These are phyloP conservation scores for Cucumis hystrix DNA, from an alignment of 306 rosid species.

Conservation along the genomic window DNA sequence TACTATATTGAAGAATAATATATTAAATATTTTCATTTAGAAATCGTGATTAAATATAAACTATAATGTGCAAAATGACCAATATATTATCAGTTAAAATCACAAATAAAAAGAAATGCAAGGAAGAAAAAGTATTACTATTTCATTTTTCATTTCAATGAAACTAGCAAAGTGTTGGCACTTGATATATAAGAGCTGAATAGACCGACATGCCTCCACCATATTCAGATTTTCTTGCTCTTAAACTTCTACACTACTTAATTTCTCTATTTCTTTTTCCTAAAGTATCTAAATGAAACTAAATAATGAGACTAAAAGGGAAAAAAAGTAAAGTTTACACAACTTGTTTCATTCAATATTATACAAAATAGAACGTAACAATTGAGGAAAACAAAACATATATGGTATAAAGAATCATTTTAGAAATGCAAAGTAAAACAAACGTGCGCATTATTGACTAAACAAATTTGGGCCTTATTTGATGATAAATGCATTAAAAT, in stretches of 20 bases:
- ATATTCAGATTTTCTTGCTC: not conserved
- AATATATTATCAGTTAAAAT: not conserved
- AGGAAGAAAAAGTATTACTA: not conserved
- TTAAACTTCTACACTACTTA: not conserved
- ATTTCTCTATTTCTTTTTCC: not conserved
- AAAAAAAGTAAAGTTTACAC: not conserved
- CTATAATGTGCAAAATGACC: not conserved
- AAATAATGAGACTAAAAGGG: not conserved
- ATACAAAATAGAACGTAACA: not conserved
- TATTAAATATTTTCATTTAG: not conserved
- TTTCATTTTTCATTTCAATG: not conserved
- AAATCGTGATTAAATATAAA: not conserved
- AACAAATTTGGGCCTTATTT: not conserved
- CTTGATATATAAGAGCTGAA: not conserved
- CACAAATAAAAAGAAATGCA: not conserved
- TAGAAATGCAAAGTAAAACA: not conserved
- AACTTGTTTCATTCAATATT: not conserved
- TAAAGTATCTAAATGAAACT: not conserved
- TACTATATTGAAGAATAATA: not conserved
- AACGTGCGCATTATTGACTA: not conserved
- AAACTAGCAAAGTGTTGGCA: not conserved
- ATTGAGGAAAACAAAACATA: not conserved
- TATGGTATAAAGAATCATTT: not conserved
- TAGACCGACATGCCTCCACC: not conserved
- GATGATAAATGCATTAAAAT: constrained; percentile 1